Base-by-base conservation (phyloP, 345 rosid species). In the Trapa bicornis region DNA sequence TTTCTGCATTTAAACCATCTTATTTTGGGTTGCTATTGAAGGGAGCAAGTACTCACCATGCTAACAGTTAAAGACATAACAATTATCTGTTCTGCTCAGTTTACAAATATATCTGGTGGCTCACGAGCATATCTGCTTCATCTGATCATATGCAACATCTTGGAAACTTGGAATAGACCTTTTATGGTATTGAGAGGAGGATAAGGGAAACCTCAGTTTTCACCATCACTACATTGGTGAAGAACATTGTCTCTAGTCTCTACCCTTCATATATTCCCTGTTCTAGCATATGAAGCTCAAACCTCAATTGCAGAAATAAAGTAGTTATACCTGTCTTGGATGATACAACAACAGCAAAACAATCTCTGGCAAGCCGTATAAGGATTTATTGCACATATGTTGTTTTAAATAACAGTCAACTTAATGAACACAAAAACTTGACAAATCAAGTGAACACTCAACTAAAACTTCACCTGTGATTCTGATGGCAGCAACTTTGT, bases 71-170 rank as follows among this genome's bases (percentile, higher is more conserved):
- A 80, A 79, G 87, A 93, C 47, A 91, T 82, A 77, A 97, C 97
- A 74, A 94, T 91, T 74, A 84, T 94, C 45, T 94, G 97, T 68
- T 81, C 88, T 53, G 97, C 91, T 68, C 96, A 94, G 80, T 91
- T 94, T 80, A 89, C 93, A 6, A 65, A 79, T 48, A 93, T 86
- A 73, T 82, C 96, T 12, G 82, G 89, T 57, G 84, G 89, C 61
- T 80, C 81, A 65, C 82, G 89, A 74, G 96, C 97, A 71, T 22
- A 22, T 91, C 91, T 67, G 97, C 97, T 66, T 94, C 96, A 14
- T 97, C 99, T 35, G 97, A 94, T 84, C 92, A 86, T 75, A 86
- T 75, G 74, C 89, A 91, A 37, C 97, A 94, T 76, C 93, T 94
- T 36, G 83, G 97, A 3, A 89, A 86, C 79, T 73, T 87, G 29